Percentiles rank a stretch among this genome's conserved stretches.
phyloP scores from a whole-genome alignment of 2,329 filamentous ascomycete genomes.

The Ustilaginoidea virens region DNA sequence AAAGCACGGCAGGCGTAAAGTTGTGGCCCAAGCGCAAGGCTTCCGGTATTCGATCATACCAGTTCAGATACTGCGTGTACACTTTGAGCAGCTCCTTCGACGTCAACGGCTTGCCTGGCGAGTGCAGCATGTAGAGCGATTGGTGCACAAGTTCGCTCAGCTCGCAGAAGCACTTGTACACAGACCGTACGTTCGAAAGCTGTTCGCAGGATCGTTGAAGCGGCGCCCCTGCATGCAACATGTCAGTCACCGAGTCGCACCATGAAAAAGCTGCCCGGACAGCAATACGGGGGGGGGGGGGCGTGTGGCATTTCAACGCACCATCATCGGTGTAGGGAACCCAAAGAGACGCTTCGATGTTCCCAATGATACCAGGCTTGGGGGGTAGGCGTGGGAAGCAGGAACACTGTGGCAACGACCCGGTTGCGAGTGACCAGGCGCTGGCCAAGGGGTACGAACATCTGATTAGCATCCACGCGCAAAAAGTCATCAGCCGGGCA shows the following conservation, averaged over 20 bases:
- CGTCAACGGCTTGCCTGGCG: conserved; percentile 49
- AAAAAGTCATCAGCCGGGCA: too few relatives aligned
- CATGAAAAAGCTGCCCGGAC: too few relatives aligned
- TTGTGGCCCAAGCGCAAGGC: conserved; percentile 49
- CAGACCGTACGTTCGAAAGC: conserved; percentile 51
- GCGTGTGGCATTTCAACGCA: too few relatives aligned
- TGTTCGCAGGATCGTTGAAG: conserved; percentile 41
- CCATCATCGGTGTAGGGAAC: conserved; percentile 43
- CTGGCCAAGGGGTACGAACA: conserved; percentile 21
- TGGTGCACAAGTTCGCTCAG: conserved; percentile 61
- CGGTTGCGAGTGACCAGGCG: conserved; percentile 50
- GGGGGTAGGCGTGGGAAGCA: conserved; percentile 39
- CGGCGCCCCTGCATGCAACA: conserved; percentile 26
- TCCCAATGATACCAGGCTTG: conserved; percentile 43
- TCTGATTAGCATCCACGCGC: not conserved
- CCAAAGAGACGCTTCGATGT: conserved; percentile 44
- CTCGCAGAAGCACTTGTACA: conserved; percentile 54
- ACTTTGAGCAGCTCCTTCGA: conserved; percentile 46
- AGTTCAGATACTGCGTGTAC: conserved; percentile 54
- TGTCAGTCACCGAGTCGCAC: not conserved
- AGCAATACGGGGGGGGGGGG: too few relatives aligned
- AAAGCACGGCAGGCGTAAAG: conserved; percentile 57
- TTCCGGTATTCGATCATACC: conserved; percentile 54
- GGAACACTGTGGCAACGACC: conserved; percentile 44
- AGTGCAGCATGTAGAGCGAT: conserved; percentile 56